phyloP scores from a whole-genome alignment of 441 rosid genomes.

The Bruguiera hainesii region DNA sequence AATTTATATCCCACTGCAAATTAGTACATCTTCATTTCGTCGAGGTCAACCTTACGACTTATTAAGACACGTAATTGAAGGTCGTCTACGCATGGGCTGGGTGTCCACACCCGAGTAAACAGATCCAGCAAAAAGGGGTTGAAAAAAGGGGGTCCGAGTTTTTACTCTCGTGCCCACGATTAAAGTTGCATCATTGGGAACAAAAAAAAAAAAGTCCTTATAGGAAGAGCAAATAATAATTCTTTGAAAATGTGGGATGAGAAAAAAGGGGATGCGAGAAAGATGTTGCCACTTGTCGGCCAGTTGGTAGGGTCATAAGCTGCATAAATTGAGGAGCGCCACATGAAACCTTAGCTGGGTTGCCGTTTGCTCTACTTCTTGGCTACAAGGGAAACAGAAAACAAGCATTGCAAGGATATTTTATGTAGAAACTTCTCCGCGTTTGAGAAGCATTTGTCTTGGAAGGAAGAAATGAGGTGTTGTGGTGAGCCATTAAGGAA shows the following conservation, averaged over 20 bases:
- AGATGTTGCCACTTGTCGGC: slow-evolving; percentile 41
- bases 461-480: slow-evolving; percentile 24
- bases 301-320: slow-evolving; percentile 25
- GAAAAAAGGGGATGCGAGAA: not conserved
- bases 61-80: too few species aligned
- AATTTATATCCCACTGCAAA: too few species aligned
- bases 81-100: too few species aligned
- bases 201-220: too few species aligned
- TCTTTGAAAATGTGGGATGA: not conserved
- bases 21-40: too few species aligned
- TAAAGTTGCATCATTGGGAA: too few species aligned
- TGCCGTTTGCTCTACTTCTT: slow-evolving; percentile 22
- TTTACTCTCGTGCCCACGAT: too few species aligned
- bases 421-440: slow-evolving; percentile 1
- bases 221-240: too few species aligned
- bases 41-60: too few species aligned
- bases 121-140: too few species aligned
- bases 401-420: not conserved
- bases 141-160: too few species aligned
- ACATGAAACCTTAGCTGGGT: slow-evolving; percentile 30
- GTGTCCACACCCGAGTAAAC: too few species aligned
- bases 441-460: slow-evolving; percentile 27
- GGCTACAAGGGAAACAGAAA: slow-evolving; percentile 29
- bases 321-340: slow-evolving; percentile 32
- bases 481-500: slow-evolving; percentile 40